phyloP scores from a whole-genome alignment of 129 eudicot genomes.

The Helianthus annuus region HanXRQr2.0-SUNRISE NC_035446.2:99927427-99927926 shows the following conservation, averaged over 20 bases:
- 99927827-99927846: too few relatives aligned
- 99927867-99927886: not conserved
- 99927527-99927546: conserved; percentile 68
- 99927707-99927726: not conserved
- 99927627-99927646: conserved; percentile 77
- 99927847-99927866: not conserved
- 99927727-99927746: too few relatives aligned
- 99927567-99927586: conserved; percentile 53
- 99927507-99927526: conserved; percentile 45
- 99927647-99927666: conserved; percentile 51
- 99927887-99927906: not conserved
- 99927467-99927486: conserved; percentile 79
- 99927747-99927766: too few relatives aligned
- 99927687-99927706: not conserved
- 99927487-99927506: conserved; percentile 69
- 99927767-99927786: too few relatives aligned
- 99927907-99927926: not conserved
- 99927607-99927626: conserved; percentile 65
- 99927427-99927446: conserved; percentile 84
- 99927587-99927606: conserved; percentile 71
- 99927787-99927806: too few relatives aligned
- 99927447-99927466: conserved; percentile 56
- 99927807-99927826: too few relatives aligned
- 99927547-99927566: conserved; percentile 83
- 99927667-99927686: conserved; percentile 25